A percentile compares a stretch with the other conserved stretches of the same genome.
These are phyloP conservation scores for Ramalina intermedia DNA, from an alignment of 495 filamentous ascomycete genomes.

Conservation along the genomic window DNA sequence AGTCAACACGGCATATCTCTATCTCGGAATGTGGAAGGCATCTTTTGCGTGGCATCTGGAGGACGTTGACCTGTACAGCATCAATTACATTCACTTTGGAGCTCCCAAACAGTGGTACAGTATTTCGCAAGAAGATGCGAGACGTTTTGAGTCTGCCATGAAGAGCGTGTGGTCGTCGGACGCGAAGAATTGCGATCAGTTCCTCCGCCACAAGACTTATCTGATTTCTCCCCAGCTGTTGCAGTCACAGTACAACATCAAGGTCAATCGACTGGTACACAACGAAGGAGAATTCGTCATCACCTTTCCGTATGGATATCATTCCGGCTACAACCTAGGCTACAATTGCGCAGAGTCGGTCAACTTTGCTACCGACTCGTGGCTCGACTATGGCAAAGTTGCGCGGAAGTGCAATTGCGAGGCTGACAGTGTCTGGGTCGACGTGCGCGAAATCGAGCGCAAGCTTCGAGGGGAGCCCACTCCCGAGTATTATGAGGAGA, in stretches of 20 bases:
- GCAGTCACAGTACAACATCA: conserved; percentile 77
- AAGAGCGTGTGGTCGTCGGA: conserved; percentile 88
- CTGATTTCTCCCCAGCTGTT: conserved; percentile 87
- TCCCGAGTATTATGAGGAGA: conserved; percentile 71
- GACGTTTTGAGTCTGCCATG: conserved; percentile 89
- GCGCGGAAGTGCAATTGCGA: conserved; percentile 97
- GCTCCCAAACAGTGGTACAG: conserved; percentile 99
- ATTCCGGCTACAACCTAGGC: conserved; percentile 93
- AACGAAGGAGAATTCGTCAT: conserved; percentile 97
- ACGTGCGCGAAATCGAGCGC: conserved; percentile 86
- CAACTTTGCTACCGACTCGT: conserved; percentile 91
- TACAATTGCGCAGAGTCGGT: conserved; percentile 99
- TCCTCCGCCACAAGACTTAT: conserved; percentile 94
- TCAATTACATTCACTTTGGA: conserved; percentile 98
- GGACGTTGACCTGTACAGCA: conserved; percentile 97
- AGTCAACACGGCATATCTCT: conserved; percentile 97
- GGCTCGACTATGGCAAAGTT: conserved; percentile 86
- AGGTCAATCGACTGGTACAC: conserved; percentile 89
- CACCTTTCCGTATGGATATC: conserved; percentile 95
- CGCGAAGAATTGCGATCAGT: conserved; percentile 93
- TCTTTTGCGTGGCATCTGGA: conserved; percentile 99
- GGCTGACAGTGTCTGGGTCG: conserved; percentile 95
- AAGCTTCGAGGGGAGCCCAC: conserved; percentile 86
- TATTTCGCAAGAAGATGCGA: conserved; percentile 92
- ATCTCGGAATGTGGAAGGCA: conserved; percentile 98